phyloP scores from a whole-genome alignment of 352 stramenopile species.

The Pythium sukuiense region DNA sequence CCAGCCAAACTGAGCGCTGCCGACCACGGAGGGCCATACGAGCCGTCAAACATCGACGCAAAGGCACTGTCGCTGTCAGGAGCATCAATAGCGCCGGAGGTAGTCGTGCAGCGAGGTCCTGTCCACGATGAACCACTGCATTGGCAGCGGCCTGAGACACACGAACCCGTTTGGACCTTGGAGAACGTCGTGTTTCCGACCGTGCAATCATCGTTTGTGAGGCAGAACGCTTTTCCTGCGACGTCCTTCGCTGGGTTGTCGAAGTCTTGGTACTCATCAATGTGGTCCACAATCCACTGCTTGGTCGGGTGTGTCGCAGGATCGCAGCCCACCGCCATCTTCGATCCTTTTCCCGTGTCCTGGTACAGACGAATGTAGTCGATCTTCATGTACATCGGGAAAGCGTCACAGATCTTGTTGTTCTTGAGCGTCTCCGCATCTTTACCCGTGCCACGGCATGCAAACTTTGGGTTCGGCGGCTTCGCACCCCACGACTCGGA shows the following conservation, averaged over 20 bases:
- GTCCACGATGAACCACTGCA: slow-evolving; percentile 52
- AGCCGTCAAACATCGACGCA: slow-evolving; percentile 28
- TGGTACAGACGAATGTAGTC: slow-evolving; percentile 85
- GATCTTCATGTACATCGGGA: slow-evolving; percentile 74
- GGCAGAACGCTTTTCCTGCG: slow-evolving; percentile 62
- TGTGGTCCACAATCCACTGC: slow-evolving; percentile 75
- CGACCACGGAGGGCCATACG: slow-evolving; percentile 49
- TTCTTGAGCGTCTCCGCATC: slow-evolving; percentile 28
- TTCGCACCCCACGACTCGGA: slow-evolving; percentile 33
- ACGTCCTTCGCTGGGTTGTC: slow-evolving; percentile 63
- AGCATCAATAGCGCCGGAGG: slow-evolving; percentile 26
- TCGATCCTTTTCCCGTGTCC: slow-evolving; percentile 36
- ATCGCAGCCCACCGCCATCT: slow-evolving; percentile 63
- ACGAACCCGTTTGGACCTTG: slow-evolving; percentile 29
- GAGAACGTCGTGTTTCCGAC: slow-evolving; percentile 29
- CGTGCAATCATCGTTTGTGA: slow-evolving; percentile 57
- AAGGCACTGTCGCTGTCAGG: slow-evolving; percentile 18
- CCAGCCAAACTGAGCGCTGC: slow-evolving; percentile 31
- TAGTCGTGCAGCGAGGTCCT: slow-evolving; percentile 54
- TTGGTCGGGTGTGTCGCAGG: slow-evolving; percentile 60
- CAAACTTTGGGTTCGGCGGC: slow-evolving; percentile 61
- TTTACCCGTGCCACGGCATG: slow-evolving; percentile 50
- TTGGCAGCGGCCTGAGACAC: slow-evolving; percentile 42
- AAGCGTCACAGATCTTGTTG: slow-evolving; percentile 61
- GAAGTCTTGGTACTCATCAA: slow-evolving; percentile 71